These are phyloP conservation scores for Tritrichomonas musculus DNA, from an alignment of 208 protist species.

Conservation along the genomic window DNA sequence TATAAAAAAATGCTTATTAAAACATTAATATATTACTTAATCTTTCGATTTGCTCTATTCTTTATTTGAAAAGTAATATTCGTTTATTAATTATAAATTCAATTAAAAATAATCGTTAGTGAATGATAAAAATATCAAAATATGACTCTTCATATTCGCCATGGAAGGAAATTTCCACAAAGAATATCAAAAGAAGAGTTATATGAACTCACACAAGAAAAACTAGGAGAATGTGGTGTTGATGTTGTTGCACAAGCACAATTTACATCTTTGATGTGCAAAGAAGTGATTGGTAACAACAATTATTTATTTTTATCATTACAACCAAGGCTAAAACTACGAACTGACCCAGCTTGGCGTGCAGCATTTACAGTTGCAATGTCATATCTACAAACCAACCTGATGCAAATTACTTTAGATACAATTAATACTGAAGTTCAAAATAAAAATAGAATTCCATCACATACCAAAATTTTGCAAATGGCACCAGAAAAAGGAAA, in stretches of 20 bases:
- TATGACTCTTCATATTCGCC: neutral
- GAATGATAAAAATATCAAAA: no score
- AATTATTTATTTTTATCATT: neutral
- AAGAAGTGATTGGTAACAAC: neutral
- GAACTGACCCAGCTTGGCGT: neutral
- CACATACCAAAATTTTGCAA: no score
- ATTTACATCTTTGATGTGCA: neutral
- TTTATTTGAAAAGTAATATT: no score
- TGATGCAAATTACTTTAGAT: conserved; percentile 14
- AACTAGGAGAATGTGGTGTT: neutral
- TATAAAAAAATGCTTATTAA: no score
- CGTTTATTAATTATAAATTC: no score
- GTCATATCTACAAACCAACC: neutral
- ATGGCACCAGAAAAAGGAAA: no score
- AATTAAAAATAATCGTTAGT: no score
- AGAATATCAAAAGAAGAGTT: neutral
- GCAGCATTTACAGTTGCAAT: neutral
- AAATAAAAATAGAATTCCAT: no score
- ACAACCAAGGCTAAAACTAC: neutral
- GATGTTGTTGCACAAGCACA: neutral
- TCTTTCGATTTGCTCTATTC: no score
- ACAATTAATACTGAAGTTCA: neutral
- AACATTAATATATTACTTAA: no score
- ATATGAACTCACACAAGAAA: neutral
- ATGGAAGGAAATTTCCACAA: neutral